phyloP scores from a whole-genome alignment of 768 basidiomycete genomes.

The Termitomyces sp. region DNA sequence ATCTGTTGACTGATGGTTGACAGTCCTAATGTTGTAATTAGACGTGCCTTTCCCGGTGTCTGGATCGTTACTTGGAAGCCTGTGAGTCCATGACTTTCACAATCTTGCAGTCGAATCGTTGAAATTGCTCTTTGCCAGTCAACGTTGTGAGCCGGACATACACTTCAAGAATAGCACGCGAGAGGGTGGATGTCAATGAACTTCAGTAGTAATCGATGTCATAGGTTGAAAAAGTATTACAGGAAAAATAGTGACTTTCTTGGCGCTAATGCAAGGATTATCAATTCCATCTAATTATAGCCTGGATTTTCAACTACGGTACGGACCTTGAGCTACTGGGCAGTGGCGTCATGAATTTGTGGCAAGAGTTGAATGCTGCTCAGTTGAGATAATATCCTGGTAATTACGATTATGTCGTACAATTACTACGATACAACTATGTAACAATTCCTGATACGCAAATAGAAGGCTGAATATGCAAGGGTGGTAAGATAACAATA shows the following conservation, averaged over 20 bases:
- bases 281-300: not conserved
- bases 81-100: constrained; percentile 44
- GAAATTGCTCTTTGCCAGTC: constrained; percentile 35
- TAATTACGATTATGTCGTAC: constrained; percentile 18
- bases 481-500: not conserved
- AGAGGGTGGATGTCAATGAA: constrained; percentile 15
- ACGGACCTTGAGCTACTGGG: too few relatives aligned
- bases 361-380: not conserved
- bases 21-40: constrained; percentile 21
- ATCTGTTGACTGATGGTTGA: not conserved
- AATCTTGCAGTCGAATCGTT: not conserved
- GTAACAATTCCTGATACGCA: constrained; percentile 6
- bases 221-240: not conserved
- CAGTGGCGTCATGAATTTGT: not conserved
- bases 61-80: constrained; percentile 81
- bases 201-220: constrained; percentile 1
- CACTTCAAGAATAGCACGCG: constrained; percentile 49
- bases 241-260: not conserved
- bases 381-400: not conserved
- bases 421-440: constrained; percentile 12
- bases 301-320: not conserved
- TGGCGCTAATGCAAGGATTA: not conserved
- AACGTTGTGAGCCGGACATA: constrained; percentile 74
- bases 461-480: constrained; percentile 1
- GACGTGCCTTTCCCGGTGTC: constrained; percentile 72